These are phyloP conservation scores for Backusella luteola DNA, from an alignment of 192 early-diverging fungal genomes.

Conservation along the genomic window DNA sequence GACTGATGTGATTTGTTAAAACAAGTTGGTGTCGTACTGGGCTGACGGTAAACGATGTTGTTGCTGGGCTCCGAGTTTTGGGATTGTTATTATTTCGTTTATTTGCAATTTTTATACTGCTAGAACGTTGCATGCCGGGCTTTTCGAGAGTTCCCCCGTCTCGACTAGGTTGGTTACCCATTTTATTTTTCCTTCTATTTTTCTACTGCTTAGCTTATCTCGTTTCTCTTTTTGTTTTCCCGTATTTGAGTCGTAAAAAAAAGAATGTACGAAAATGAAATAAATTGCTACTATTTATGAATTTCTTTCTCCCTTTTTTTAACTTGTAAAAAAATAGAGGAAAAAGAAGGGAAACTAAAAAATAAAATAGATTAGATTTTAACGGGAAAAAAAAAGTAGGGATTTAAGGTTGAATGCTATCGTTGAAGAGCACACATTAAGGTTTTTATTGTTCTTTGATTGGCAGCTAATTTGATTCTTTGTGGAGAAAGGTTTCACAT, in stretches of 20 bases:
- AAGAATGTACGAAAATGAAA: neutral
- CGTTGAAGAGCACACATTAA: neutral
- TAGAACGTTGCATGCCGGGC: neutral
- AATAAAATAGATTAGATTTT: neutral
- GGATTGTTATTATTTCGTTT: conserved; percentile 1
- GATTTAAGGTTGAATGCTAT: neutral
- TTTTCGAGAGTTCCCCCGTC: neutral
- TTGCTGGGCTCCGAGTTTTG: neutral
- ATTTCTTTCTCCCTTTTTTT: neutral
- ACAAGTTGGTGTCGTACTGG: conserved; percentile 11
- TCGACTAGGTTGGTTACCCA: conserved; percentile 22
- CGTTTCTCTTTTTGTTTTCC: neutral
- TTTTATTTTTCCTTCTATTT: conserved; percentile 2
- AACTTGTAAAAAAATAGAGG: neutral
- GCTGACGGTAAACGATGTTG: conserved; percentile 2
- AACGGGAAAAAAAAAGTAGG: neutral
- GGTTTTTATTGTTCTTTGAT: neutral
- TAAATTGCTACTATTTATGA: neutral
- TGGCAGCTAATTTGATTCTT: neutral
- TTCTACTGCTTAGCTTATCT: neutral
- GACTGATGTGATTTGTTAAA: conserved; percentile 3
- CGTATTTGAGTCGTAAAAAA: neutral
- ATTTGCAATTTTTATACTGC: neutral
- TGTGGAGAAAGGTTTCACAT: neutral
- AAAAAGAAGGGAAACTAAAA: neutral